Evolutionary conservation across 2,329 filamentous ascomycete species (phyloP), one percentile per base, ranked within the genome.

Genomic region (Trichothecium roseum): DNA sequence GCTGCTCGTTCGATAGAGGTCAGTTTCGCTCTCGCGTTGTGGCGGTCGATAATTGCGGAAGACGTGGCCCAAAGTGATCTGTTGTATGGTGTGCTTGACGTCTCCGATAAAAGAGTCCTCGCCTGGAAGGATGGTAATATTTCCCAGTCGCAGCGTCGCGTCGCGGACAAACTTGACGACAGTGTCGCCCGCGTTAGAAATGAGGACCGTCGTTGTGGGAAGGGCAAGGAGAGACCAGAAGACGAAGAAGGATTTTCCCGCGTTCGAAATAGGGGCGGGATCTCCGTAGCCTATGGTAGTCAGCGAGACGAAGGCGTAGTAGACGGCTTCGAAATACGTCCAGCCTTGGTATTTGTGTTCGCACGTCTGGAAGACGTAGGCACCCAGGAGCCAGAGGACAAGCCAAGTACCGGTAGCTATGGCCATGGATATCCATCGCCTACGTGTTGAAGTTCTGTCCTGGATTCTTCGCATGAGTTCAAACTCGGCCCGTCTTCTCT

Each of bases 241-340:
- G n/a, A 95, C 84, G 48, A 94, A 95, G 54, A 94, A 94, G 0
- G 84, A 76, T 37, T 84, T 79, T 2, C 84, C 85, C 0, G 78
- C 71, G 43, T 87, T 88, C 2, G 80, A 84, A n/a, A 77, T 64
- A 0, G 86, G 86, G 2, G 78, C 76, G 5, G 81, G 56, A 44
- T 94, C 86, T 4, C 88, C 88, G 47, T 94, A 94, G 1, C 88
- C 88, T 27, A 94, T 84, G 0, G 88, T 94, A 2, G 87, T 67
- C 17, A 94, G 71, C 3, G 79, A 81, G 24, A 86, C 77, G 54
- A 91, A 95, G 45, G 79, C 78, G 52, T 94, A 93, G 57, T 94
- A 94, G 30, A 95, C 68, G 0, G 78, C 73, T 38, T 87, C 66
- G 46, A 89, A 94, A 51, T 94, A 95, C 1, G 60, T 68, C 75